Base-by-base conservation (phyloP, 805 yeast species). In the Wickerhamiella hasegawae region DNA sequence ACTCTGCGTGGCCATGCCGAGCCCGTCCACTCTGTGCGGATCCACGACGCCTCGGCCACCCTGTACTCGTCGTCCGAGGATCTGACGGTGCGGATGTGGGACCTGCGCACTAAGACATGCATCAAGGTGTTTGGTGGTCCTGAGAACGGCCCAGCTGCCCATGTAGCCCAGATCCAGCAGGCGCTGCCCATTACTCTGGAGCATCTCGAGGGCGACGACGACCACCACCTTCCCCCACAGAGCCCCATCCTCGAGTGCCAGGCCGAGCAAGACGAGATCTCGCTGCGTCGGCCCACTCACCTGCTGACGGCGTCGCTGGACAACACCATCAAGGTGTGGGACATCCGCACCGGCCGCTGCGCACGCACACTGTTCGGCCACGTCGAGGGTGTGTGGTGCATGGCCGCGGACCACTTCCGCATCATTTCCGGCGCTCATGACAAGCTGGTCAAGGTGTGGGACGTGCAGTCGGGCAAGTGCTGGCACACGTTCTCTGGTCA, bases 371-470 rank as follows among this genome's bases (percentile, higher is more conserved):
- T 90, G 55, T 90, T 87, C 60, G 98, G 98, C 2, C 98, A 90
- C 53, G 83, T 87, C 36, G 97, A 90, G 57, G 98, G 98, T 17
- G 94, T 90, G 15, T 87, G 97, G 96, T 83, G 87, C 29, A 78
- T 90, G 37, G 83, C 90, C 14, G 94, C 96, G 1, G 97, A 90
- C 60, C 84, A 85, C 27, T 90, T 90, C 65, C 69, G 98, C 45
- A 80, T 90, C 31, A 80, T 87, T 9, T 76, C 90, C 48, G 97
- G 97, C 1, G 85, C 95, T 1, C 96, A 90, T 52, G 98, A 90
- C 60, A 69, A 83, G 42, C 63, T 73, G 24, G 81, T 81, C 41
- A 87, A 79, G 54, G 80, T 90, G 5, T 90, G 98, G 98, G 98
- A 90, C 53, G 63, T 90, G 41, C 96, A 90, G 56, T 74, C 76